A percentile compares a stretch with the other conserved stretches of the same genome.
Evolutionary conservation across 495 filamentous ascomycete genomes (phyloP).

Genomic region (Lophium mytilinum): DNA sequence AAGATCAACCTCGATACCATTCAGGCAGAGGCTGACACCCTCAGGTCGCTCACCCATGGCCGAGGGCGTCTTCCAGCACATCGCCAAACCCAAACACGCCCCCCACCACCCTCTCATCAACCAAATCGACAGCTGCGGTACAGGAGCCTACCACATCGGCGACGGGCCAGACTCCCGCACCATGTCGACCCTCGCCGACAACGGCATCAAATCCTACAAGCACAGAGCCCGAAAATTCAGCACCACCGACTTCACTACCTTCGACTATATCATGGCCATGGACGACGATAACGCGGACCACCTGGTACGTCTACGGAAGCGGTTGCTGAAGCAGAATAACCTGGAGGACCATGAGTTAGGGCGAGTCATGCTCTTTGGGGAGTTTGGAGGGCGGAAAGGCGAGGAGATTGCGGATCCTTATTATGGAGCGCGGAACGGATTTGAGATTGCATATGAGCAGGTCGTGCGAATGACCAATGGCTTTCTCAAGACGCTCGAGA

Average conservation of each 20-base stretch:
- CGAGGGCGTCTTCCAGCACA: constrained; percentile 77
- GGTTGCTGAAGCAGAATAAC: constrained; percentile 42
- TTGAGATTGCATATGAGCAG: constrained; percentile 81
- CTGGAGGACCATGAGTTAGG: constrained; percentile 35
- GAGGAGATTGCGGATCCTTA: constrained; percentile 87
- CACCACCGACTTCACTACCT: constrained; percentile 63
- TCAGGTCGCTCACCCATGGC: constrained; percentile 79
- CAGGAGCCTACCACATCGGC: constrained; percentile 71
- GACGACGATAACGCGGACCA: constrained; percentile 75
- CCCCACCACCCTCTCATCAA: constrained; percentile 52
- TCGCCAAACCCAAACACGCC: constrained; percentile 45
- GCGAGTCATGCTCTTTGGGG: constrained; percentile 73
- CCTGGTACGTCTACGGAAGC: constrained; percentile 50
- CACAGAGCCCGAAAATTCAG: constrained; percentile 72
- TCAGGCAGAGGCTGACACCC: constrained; percentile 1
- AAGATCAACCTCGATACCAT: constrained; percentile 26
- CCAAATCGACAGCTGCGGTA: constrained; percentile 82
- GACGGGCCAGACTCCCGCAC: constrained; percentile 74
- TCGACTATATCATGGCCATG: constrained; percentile 95
- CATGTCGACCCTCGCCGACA: constrained; percentile 63
- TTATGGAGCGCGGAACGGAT: constrained; percentile 75
- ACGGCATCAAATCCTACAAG: constrained; percentile 67
- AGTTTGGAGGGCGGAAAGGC: constrained; percentile 53
- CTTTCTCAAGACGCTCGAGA: constrained; percentile 48
- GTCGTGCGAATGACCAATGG: constrained; percentile 68